These are phyloP conservation scores for Populus alba DNA, from an alignment of 345 rosid genomes.

Conservation along the genomic window DNA sequence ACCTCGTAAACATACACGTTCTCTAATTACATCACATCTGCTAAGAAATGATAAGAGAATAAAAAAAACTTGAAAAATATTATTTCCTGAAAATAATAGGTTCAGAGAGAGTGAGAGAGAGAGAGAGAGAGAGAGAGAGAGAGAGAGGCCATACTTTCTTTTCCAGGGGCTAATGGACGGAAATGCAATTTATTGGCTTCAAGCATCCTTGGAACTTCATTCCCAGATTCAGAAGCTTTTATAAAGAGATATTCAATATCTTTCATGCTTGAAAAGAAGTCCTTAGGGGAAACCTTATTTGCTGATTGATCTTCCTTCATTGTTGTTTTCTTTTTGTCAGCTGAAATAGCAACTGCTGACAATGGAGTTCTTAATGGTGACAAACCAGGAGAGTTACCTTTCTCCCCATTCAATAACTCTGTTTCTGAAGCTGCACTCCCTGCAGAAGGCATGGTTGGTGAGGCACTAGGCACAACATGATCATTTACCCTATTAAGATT, in stretches of 20 bases:
- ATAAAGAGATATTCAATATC: constrained; percentile 74
- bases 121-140: constrained; percentile 26
- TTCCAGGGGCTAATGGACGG: constrained; percentile 58
- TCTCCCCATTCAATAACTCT: constrained; percentile 48
- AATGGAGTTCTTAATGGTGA: constrained; percentile 60
- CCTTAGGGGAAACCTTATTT: constrained; percentile 63
- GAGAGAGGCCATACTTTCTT: constrained; percentile 50
- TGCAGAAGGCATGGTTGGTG: constrained; percentile 37
- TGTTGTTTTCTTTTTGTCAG: constrained; percentile 43
- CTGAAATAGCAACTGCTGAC: constrained; percentile 28
- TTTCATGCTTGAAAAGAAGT: constrained; percentile 76
- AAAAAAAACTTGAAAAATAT: background rate
- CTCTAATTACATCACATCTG: background rate
- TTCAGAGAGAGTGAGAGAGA: background rate
- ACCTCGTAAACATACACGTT: too few species aligned
- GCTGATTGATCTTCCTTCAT: constrained; percentile 43
- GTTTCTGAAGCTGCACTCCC: constrained; percentile 47
- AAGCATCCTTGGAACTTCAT: constrained; percentile 97
- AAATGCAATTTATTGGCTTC: constrained; percentile 91
- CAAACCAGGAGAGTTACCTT: constrained; percentile 61
- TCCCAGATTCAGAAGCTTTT: constrained; percentile 88
- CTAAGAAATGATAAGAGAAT: background rate
- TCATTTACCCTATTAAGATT: constrained; percentile 58
- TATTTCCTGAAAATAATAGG: background rate
- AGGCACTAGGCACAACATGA: constrained; percentile 36